Percentiles rank a stretch among this genome's conserved stretches.
phyloP scores from a whole-genome alignment of 305 asterid genomes.

The Fraxinus latifolia region DNA sequence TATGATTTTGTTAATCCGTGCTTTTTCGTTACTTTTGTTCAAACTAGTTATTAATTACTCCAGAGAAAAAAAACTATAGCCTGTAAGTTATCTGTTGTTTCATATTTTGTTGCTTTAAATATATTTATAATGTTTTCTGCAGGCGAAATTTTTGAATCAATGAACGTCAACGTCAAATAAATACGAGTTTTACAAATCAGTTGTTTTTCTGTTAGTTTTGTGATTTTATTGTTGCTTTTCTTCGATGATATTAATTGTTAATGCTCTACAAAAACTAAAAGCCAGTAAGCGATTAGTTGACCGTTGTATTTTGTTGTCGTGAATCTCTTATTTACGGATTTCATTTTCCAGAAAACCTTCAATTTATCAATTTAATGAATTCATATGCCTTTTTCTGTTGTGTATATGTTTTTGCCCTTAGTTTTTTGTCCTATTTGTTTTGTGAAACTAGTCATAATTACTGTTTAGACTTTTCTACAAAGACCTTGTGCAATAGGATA shows the following conservation, averaged over 20 bases:
- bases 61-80: neutral
- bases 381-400: too few species aligned
- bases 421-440: too few species aligned
- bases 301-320: too few species aligned
- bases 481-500: neutral
- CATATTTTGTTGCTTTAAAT: neutral
- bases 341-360: too few species aligned
- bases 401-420: too few species aligned
- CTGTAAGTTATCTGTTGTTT: neutral
- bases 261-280: too few species aligned
- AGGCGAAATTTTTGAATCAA: neutral
- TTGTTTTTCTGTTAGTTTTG: neutral
- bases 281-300: too few species aligned
- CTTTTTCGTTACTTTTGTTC: neutral
- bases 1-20: neutral
- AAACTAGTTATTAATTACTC: neutral
- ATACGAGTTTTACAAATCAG: neutral
- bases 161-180: neutral
- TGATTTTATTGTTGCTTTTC: neutral
- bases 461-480: neutral
- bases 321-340: too few species aligned
- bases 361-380: too few species aligned
- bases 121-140: neutral
- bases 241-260: neutral
- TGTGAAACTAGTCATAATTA: neutral